A percentile compares a stretch with the other conserved stretches of the same genome.
phyloP scores from a whole-genome alignment of 164 flowering plant genomes.

The Stephania yunnanensis region DNA sequence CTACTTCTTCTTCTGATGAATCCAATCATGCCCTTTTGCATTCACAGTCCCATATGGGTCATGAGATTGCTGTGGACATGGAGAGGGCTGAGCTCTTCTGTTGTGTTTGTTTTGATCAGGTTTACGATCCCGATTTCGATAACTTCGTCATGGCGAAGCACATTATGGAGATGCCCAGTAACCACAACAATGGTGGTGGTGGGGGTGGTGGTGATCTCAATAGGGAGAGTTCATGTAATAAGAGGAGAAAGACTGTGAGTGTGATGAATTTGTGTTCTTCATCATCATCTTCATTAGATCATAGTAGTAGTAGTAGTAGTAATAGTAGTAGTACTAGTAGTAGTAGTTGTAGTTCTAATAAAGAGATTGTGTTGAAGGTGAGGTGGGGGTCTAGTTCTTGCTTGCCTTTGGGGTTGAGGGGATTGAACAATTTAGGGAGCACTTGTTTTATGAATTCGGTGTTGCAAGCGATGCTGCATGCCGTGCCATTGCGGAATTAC shows the following conservation, averaged over 20 bases:
- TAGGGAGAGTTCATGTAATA: conserved; percentile 27
- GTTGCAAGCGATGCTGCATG: conserved; percentile 59
- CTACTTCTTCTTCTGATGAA: conserved; percentile 8
- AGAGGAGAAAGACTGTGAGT: conserved; percentile 37
- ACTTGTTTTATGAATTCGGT: conserved; percentile 75
- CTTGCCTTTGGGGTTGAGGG: conserved; percentile 61
- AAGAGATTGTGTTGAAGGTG: conserved; percentile 21
- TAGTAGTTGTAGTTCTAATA: background rate
- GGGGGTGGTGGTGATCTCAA: conserved; percentile 23
- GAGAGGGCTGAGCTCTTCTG: conserved; percentile 82
- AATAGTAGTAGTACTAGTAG: no score
- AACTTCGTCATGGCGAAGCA: conserved; percentile 45
- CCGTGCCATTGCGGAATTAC: conserved; percentile 55
- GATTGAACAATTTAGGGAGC: conserved; percentile 64
- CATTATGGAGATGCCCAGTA: conserved; percentile 32
- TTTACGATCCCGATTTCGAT: conserved; percentile 84
- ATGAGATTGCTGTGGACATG: conserved; percentile 57
- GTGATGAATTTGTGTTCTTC: no score
- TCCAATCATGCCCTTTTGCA: conserved; percentile 54
- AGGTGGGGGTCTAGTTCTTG: conserved; percentile 50
- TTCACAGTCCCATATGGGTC: conserved; percentile 36
- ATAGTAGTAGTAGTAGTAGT: background rate
- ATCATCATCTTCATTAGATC: conserved; percentile 3
- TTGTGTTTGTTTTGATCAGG: conserved; percentile 68
- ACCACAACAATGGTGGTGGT: conserved; percentile 19